Base-by-base conservation (phyloP, 2,329 filamentous ascomycete species). In the Nigrospora sphaerica region DNA sequence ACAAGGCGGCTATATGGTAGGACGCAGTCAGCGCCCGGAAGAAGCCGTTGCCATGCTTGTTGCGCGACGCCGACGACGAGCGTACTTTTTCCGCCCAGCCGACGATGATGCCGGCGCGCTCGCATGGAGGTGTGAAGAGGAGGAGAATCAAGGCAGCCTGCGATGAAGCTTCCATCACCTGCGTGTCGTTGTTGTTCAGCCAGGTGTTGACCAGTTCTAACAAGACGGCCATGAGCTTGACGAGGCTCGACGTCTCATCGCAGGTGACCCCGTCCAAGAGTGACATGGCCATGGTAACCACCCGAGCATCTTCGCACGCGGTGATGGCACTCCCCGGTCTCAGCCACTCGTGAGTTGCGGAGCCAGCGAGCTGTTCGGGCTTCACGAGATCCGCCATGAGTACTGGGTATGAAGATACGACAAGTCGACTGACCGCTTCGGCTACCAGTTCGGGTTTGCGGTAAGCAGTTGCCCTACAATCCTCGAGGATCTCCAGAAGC, bases 391-490 rank as follows among this genome's bases (percentile, higher is more conserved):
- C 10, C 13, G 42, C 42, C 31, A 45, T 3, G 2, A 80, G 56
- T 1, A 75, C 46, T 1, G 78, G 77, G 11, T 73, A 62, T 0
- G 68, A 61, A 5, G 81, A 73, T 7, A 77, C 68, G 12, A 85
- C 68, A 1, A 88, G 68, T n/a, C 68, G 70, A 53, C 79, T 75
- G 13, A 73, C 72, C 0, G 80, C 78, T 54, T 85, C 81, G 23
- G 80, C 78, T 4, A 86, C 72, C 18, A 86, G 69, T 47, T 87
- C 84, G 0, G 80, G 81, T 19, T 78, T 77, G 16, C 85, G 72
- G 51, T 74, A 77, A 2, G 67, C 67, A 0, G 66, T 70, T 1
- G 58, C 57, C 39, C 65, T 62, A 39, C 69, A 64, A 40, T 72
- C 65, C 18, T 62, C 54, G 12, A 81, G 57, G 7, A 77, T 68